Conservation (phyloP, 208 protist species). For the Wallacemonas sp. region DNA sequence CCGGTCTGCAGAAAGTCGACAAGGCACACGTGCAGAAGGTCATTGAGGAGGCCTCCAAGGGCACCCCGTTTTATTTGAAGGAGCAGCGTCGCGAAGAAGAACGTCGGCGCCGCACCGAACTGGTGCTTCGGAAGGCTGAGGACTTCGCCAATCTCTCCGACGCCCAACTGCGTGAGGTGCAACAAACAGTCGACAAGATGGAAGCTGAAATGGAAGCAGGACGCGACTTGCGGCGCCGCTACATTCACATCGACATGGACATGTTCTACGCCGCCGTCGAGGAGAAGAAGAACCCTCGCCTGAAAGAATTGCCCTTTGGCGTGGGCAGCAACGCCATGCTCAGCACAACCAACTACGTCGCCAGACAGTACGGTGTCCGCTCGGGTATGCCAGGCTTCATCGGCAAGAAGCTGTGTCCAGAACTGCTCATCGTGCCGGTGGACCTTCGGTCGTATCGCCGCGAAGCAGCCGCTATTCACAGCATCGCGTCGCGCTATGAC, state of each 20-base stretch:
- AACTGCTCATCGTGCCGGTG: constrained; percentile 82
- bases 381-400: constrained; percentile 97
- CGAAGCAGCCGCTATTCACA: constrained; percentile 63
- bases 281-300: constrained; percentile 89
- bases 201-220: constrained; percentile 64
- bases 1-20: constrained; percentile 77
- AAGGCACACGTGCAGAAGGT: constrained; percentile 80
- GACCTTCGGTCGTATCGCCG: constrained; percentile 81
- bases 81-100: constrained; percentile 64
- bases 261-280: constrained; percentile 94
- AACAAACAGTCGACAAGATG: constrained; percentile 42
- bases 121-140: constrained; percentile 53
- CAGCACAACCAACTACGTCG: constrained; percentile 95
- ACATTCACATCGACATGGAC: constrained; percentile 92
- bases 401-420: constrained; percentile 84
- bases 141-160: constrained; percentile 40
- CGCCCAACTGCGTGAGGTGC: constrained; percentile 38
- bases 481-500: constrained; percentile 85
- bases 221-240: constrained; percentile 61
- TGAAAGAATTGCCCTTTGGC: constrained; percentile 91
- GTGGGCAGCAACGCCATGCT: constrained; percentile 94
- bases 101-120: constrained; percentile 48
- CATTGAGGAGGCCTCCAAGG: constrained; percentile 74
- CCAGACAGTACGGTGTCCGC: constrained; percentile 94
- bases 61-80: constrained; percentile 76